Base-by-base conservation (phyloP, 495 filamentous ascomycete genomes). In the Aspergillus steynii region DNA sequence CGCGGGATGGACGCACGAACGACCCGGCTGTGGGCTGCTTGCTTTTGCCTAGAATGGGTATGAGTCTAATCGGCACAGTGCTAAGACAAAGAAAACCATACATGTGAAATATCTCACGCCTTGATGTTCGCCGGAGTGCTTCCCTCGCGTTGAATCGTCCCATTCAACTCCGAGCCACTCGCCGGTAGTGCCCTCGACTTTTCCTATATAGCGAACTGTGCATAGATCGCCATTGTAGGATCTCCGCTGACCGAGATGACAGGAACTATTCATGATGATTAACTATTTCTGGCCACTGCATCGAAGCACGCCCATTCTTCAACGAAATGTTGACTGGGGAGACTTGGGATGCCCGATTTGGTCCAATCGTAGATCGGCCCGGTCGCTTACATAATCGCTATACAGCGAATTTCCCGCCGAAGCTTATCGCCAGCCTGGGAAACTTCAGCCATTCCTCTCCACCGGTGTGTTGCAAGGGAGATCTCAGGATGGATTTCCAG, bases 141-240 rank as follows among this genome's bases (percentile, higher is more conserved):
- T 98, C 32, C 95, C 96, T 67, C 92, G 80, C 47, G 76, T 78
- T 56, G 85, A 78, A 67, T 96, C 89, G 74, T 98, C 95, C 96
- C 96, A 99, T 80, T 99, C 95, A 25, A 98, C 92, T 29, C 95
- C 95, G 25, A 99, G 79, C 96, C 95, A 98, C 67, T 83, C 80
- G 32, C 91, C 92, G 26, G 83, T 77, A 25, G 92, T 95, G 45
- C 89, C 90, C 55, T 84, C 80, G 20, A 99, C 86, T 45, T 77
- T 69, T 52, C 95, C 95, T 63, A 90, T 77, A 67, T 92, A 97
- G 32, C 92, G 86, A 53, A 99, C 85, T 1, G 95, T 98, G 72
- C 92, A 96, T 45, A 87, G 70, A 34, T 85, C 80, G 27, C 84
- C 85, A 48, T 87, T 82, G 65, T 89, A 96, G 0, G 91, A 96